Evolutionary conservation across 2,329 filamentous ascomycete species (phyloP).

Genomic region (Sporothrix curviconia): DNA sequence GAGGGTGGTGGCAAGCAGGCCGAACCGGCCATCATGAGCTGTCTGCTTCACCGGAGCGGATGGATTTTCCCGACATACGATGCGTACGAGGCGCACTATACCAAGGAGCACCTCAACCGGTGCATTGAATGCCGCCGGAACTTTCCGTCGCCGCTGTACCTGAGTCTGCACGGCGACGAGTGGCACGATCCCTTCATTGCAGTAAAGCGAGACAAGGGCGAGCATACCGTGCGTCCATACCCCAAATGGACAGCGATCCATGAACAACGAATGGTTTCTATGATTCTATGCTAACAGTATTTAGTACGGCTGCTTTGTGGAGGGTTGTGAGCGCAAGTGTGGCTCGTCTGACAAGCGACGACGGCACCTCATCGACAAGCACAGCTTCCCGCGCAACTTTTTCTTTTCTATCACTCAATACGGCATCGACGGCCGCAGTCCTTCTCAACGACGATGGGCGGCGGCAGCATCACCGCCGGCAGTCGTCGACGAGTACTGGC

Average conservation of each 20-base stretch:
- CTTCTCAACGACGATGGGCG: slow-evolving; percentile 57
- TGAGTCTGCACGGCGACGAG: slow-evolving; percentile 82
- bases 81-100: slow-evolving; percentile 84
- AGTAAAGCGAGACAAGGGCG: slow-evolving; percentile 67
- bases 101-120: slow-evolving; percentile 71
- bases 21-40: slow-evolving; percentile 56
- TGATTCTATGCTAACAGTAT: not conserved
- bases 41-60: slow-evolving; percentile 66
- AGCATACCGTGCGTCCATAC: slow-evolving; percentile 64
- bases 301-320: slow-evolving; percentile 82
- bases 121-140: slow-evolving; percentile 82
- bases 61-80: slow-evolving; percentile 68
- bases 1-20: slow-evolving; percentile 25
- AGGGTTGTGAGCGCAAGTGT: slow-evolving; percentile 80
- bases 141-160: slow-evolving; percentile 75
- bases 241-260: not conserved
- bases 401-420: slow-evolving; percentile 82
- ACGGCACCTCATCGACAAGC: slow-evolving; percentile 88
- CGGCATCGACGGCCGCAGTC: slow-evolving; percentile 80
- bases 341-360: slow-evolving; percentile 75
- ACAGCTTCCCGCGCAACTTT: slow-evolving; percentile 81
- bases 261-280: not conserved
- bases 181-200: slow-evolving; percentile 77
- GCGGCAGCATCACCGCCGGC: slow-evolving; percentile 33
- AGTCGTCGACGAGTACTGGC: slow-evolving; percentile 38